A percentile compares a stretch with the other conserved stretches of the same genome.
Conservation (phyloP, 2,329 filamentous ascomycete genomes). For the Hypomyces rosellus region DNA sequence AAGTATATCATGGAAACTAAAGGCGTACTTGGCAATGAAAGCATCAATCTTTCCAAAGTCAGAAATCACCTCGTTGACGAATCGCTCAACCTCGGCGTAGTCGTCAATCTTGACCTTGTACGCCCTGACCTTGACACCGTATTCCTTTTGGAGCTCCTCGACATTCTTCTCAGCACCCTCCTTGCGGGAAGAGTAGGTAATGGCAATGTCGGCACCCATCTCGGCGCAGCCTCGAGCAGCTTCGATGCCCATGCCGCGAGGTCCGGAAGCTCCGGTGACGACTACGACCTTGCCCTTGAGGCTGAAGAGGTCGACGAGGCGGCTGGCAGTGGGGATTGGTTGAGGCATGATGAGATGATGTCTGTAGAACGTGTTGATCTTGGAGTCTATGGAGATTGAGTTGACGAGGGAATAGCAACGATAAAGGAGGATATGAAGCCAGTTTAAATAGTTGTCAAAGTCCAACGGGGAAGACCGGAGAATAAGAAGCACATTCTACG, state of each 20-base stretch:
- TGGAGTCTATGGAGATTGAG: too few relatives aligned
- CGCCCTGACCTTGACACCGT: slow-evolving; percentile 60
- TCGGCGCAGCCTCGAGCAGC: slow-evolving; percentile 65
- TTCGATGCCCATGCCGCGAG: slow-evolving; percentile 64
- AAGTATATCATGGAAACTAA: slow-evolving; percentile 37
- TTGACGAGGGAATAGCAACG: too few relatives aligned
- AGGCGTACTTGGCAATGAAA: slow-evolving; percentile 68
- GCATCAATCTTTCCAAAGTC: slow-evolving; percentile 71
- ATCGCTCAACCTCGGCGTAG: slow-evolving; percentile 43
- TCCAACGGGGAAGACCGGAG: too few relatives aligned
- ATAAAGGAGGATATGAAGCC: too few relatives aligned
- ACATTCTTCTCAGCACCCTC: slow-evolving; percentile 61
- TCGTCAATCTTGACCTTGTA: slow-evolving; percentile 55
- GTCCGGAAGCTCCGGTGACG: slow-evolving; percentile 62
- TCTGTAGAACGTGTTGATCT: background rate
- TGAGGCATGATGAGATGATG: slow-evolving; percentile 45
- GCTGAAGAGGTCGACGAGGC: slow-evolving; percentile 61
- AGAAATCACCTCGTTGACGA: slow-evolving; percentile 56
- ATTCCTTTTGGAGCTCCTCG: slow-evolving; percentile 56
- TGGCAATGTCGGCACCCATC: slow-evolving; percentile 62
- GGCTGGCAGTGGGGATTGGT: slow-evolving; percentile 48
- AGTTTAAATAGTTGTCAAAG: too few relatives aligned
- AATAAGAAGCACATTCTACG: too few relatives aligned
- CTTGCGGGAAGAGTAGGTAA: slow-evolving; percentile 67
- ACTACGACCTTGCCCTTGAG: slow-evolving; percentile 68